Percentiles rank a stretch among this genome's conserved stretches.
Evolutionary conservation across 2,329 filamentous ascomycete genomes (phyloP).

Genomic region (Fusarium buxicola): DNA sequence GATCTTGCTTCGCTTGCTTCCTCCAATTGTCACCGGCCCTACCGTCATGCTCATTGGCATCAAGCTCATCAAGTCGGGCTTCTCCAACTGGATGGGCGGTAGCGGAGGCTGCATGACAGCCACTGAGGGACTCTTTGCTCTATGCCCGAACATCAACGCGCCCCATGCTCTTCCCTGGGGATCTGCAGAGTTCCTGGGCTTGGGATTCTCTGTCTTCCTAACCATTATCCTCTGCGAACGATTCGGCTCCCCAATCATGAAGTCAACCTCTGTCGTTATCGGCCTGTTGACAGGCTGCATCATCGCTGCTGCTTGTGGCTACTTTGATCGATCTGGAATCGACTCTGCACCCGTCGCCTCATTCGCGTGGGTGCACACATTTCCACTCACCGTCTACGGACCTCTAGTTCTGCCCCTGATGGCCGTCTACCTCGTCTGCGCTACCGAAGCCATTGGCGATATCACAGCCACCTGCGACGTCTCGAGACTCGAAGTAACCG

Average conservation of each 20-base stretch:
- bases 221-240: slow-evolving; percentile 85
- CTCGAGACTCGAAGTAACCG: slow-evolving; percentile 78
- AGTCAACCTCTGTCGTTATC: slow-evolving; percentile 79
- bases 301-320: slow-evolving; percentile 80
- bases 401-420: slow-evolving; percentile 79
- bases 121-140: slow-evolving; percentile 67
- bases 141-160: slow-evolving; percentile 75
- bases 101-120: slow-evolving; percentile 66
- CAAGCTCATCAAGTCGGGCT: slow-evolving; percentile 76
- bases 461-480: slow-evolving; percentile 87
- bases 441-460: slow-evolving; percentile 83
- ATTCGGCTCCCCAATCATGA: slow-evolving; percentile 87
- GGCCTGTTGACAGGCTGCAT: slow-evolving; percentile 81
- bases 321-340: slow-evolving; percentile 81
- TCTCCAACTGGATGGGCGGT: slow-evolving; percentile 83
- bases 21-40: slow-evolving; percentile 81
- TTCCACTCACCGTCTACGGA: slow-evolving; percentile 77
- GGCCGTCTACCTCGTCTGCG: slow-evolving; percentile 77
- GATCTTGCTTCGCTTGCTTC: slow-evolving; percentile 78
- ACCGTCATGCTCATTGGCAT: slow-evolving; percentile 80
- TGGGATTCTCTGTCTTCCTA: slow-evolving; percentile 83
- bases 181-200: slow-evolving; percentile 78
- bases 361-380: slow-evolving; percentile 85
- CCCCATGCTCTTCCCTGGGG: slow-evolving; percentile 83
- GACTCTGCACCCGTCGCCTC: slow-evolving; percentile 76